Evolutionary conservation across 2,329 filamentous ascomycete genomes (phyloP).

Genomic region (Tolypocladium album): DNA sequence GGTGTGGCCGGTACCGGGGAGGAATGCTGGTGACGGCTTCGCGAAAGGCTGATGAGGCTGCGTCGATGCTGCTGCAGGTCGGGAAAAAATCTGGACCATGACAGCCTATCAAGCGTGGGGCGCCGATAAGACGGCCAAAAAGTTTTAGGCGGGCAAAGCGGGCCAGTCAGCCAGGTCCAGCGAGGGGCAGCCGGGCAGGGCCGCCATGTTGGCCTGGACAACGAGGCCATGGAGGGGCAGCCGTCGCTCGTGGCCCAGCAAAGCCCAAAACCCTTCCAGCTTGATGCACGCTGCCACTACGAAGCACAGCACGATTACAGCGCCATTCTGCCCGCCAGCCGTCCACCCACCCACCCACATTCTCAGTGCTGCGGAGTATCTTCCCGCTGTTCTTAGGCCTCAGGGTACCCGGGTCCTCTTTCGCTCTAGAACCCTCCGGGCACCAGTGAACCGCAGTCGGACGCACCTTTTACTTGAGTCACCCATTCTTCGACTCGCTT

Average conservation of each 20-base stretch:
- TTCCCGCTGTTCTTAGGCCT: not conserved
- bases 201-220: not conserved
- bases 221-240: not conserved
- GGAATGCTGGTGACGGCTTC: not conserved
- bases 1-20: not conserved
- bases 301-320: not conserved
- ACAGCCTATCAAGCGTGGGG: not conserved
- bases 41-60: not conserved
- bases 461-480: conserved; percentile 1
- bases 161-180: not conserved
- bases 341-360: not conserved
- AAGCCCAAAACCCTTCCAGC: not conserved
- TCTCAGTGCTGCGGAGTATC: not conserved
- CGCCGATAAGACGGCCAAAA: not conserved
- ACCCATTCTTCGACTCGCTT: conserved; percentile 2
- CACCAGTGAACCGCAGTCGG: not conserved
- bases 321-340: not conserved
- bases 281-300: not conserved
- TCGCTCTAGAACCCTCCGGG: not conserved
- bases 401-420: not conserved
- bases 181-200: not conserved
- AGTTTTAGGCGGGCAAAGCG: not conserved
- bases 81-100: not conserved
- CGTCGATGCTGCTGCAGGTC: not conserved
- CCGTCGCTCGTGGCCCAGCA: not conserved